Evolutionary conservation across 2,329 filamentous ascomycete species (phyloP), one percentile per base, ranked within the genome.

Genomic region (Aspergillus fijiensis): DNA sequence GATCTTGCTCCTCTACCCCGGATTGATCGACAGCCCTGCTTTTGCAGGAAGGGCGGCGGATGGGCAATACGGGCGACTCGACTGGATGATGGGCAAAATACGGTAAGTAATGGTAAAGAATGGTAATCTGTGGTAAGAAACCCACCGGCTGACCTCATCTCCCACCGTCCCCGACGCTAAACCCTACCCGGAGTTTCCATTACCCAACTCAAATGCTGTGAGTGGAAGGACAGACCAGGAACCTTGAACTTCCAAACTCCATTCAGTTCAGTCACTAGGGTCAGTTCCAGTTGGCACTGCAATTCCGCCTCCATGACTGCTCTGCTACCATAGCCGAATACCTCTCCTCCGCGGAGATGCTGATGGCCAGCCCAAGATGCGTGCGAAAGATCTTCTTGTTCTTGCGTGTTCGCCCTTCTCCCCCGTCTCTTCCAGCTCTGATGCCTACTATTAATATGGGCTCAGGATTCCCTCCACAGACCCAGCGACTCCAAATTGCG

Each of bases 171-270:
- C 65, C 65, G 63, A 64, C 68, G 53, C 72, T 74, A 75, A 67
- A 49, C 62, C 66, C 9, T 25, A 67, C 56, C 2, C 16, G 66
- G 68, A 64, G 50, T 75, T 75, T 73, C 65, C 67, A 64, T 76
- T 76, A 76, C 71, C 63, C 67, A 74, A 76, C 64, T 49, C 63
- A 74, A 74, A 71, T 55, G 29, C 54, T 51, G 51, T 76, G 70
- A 74, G 57, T 75, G 74, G 74, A 59, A 67, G 68, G 16, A 31
- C 27, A 23, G 42, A 3, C 19, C 27, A 45, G 39, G 39, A 45
- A 45, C 52, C 48, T 45, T 11, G 21, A 25, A 14, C 51, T 16
- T 52, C 51, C 51, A 52, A 52, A 39, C 31, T 4, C 12, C 48
- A 14, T 29, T 29, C 11, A n/a, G 27, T 21, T 11, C 23, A 9